Evolutionary conservation across 2,329 filamentous ascomycete genomes (phyloP).

Genomic region (Calonectria hawksworthii): DNA sequence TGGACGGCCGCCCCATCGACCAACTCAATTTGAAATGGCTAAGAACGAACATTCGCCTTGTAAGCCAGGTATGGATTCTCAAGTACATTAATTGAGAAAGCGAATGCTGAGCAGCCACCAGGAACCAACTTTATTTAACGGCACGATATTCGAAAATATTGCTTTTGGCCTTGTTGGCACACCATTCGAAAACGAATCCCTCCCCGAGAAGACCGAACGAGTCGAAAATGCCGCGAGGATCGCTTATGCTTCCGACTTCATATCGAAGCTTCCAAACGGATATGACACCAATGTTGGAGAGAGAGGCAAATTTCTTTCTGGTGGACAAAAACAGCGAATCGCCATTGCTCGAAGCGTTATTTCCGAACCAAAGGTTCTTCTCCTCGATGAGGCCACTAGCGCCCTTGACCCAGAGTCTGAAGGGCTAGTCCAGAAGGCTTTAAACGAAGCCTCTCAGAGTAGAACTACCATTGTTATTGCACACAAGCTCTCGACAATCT

Average conservation of each 20-base stretch:
- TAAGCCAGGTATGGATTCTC: neutral
- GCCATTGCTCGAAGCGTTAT: constrained; percentile 66
- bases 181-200: constrained; percentile 41
- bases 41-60: constrained; percentile 45
- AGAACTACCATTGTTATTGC: constrained; percentile 76
- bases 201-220: constrained; percentile 56
- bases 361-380: constrained; percentile 64
- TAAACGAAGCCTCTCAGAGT: constrained; percentile 64
- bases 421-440: constrained; percentile 65
- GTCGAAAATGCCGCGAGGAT: constrained; percentile 60
- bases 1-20: constrained; percentile 48
- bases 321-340: constrained; percentile 75
- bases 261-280: constrained; percentile 58
- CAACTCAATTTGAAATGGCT: constrained; percentile 53
- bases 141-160: constrained; percentile 66
- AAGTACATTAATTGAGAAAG: neutral
- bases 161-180: constrained; percentile 60
- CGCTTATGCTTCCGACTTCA: constrained; percentile 65
- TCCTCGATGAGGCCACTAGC: constrained; percentile 77
- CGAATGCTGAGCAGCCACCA: neutral
- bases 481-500: constrained; percentile 69
- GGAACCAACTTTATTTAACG: constrained; percentile 58
- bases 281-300: constrained; percentile 71
- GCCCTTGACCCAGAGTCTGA: constrained; percentile 61
- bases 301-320: constrained; percentile 73